Evolutionary conservation across 148 eudicot species (phyloP).

Genomic region (Heliamphora exappendiculata): DNA sequence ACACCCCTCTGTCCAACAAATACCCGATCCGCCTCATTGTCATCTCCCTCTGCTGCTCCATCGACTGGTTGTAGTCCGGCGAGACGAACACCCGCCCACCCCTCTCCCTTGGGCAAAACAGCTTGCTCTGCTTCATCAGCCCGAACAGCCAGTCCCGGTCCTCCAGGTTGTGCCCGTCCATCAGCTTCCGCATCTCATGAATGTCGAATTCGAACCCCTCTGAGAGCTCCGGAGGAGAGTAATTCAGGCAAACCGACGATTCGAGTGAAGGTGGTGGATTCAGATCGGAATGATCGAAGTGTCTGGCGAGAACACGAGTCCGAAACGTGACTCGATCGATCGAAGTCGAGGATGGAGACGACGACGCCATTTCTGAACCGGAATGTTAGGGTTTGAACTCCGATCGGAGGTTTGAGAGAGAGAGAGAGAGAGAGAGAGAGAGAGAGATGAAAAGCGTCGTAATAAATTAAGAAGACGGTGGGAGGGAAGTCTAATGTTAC

Average conservation of each 20-base stretch:
- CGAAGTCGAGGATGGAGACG: constrained; percentile 14
- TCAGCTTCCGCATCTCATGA: constrained; percentile 38
- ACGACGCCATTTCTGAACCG: constrained; percentile 4
- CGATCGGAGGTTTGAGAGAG: background rate
- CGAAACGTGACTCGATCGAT: constrained; percentile 35
- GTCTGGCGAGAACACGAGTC: constrained; percentile 46
- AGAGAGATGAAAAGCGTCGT: too few species aligned
- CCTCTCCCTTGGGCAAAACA: constrained; percentile 47
- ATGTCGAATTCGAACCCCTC: constrained; percentile 34
- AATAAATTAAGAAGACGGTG: too few species aligned
- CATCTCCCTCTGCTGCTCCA: constrained; percentile 79
- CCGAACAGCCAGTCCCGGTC: constrained; percentile 68
- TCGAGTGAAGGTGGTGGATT: background rate
- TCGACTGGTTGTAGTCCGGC: constrained; percentile 67
- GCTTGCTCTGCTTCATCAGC: constrained; percentile 36
- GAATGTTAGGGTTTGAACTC: background rate
- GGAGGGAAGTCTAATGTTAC: too few species aligned
- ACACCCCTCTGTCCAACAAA: constrained; percentile 49
- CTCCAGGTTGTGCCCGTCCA: constrained; percentile 60
- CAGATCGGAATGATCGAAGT: constrained; percentile 31
- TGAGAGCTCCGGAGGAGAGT: constrained; percentile 50
- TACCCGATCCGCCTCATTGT: constrained; percentile 56
- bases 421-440: background rate
- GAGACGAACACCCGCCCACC: constrained; percentile 46
- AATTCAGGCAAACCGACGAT: constrained; percentile 37